These are phyloP conservation scores for Torrubiella hemipterigena DNA, from an alignment of 2,329 filamentous ascomycete genomes.

Conservation along the genomic window DNA sequence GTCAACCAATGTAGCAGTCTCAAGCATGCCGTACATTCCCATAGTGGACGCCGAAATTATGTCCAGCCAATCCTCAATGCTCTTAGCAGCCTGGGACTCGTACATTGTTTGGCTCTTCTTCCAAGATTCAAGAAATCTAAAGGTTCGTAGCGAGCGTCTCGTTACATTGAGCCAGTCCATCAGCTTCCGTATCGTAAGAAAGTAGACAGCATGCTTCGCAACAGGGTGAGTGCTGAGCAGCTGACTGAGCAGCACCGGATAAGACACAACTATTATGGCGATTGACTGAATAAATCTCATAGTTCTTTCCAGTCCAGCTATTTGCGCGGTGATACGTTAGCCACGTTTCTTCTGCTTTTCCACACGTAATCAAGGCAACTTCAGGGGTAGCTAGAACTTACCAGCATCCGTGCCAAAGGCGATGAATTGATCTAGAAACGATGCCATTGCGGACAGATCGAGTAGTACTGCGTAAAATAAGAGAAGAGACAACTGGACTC, in stretches of 20 bases:
- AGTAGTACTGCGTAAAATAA: neutral
- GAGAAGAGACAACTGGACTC: neutral
- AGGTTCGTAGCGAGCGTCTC: conserved; percentile 54
- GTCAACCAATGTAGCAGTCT: conserved; percentile 51
- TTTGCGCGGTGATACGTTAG: conserved; percentile 1
- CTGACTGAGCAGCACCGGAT: conserved; percentile 25
- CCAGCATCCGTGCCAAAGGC: conserved; percentile 35
- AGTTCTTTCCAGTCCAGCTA: conserved; percentile 49
- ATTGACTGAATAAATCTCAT: conserved; percentile 45
- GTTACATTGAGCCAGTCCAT: conserved; percentile 31
- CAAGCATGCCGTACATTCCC: conserved; percentile 56
- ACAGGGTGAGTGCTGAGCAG: conserved; percentile 14
- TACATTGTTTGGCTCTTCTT: conserved; percentile 33
- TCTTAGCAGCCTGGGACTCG: conserved; percentile 11
- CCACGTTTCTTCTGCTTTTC: neutral
- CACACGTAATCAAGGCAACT: neutral
- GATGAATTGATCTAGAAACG: conserved; percentile 21
- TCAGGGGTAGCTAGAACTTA: conserved; percentile 13
- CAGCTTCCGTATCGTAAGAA: conserved; percentile 21
- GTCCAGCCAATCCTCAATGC: conserved; percentile 34
- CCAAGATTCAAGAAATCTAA: conserved; percentile 55
- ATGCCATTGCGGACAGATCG: conserved; percentile 15
- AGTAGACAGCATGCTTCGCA: conserved; percentile 16
- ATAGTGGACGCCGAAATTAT: conserved; percentile 46
- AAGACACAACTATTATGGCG: conserved; percentile 34